These are phyloP conservation scores for Friedmanniomyces endolithicus DNA, from an alignment of 495 filamentous ascomycete genomes.

Conservation along the genomic window DNA sequence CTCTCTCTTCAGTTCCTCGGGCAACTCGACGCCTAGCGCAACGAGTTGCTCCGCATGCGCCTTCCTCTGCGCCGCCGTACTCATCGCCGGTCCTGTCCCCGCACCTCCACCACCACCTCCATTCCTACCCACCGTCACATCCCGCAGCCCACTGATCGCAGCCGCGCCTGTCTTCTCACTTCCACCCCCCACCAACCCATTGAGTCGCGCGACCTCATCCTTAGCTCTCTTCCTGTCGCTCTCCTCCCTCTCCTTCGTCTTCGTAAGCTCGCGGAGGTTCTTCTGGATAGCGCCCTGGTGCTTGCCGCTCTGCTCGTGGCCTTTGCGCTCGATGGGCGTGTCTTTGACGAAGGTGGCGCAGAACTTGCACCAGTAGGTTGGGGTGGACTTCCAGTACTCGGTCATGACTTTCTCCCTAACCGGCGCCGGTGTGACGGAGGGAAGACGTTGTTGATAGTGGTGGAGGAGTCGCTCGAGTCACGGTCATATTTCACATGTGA, in stretches of 20 bases:
- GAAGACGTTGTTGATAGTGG: too few species aligned
- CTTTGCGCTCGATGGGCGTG: slow-evolving; percentile 73
- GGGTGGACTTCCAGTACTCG: slow-evolving; percentile 98
- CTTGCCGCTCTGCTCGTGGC: slow-evolving; percentile 80
- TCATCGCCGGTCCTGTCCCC: background rate
- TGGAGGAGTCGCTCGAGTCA: too few species aligned
- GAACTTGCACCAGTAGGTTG: slow-evolving; percentile 96
- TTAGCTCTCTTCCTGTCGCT: slow-evolving; percentile 71
- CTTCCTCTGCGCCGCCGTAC: slow-evolving; percentile 58
- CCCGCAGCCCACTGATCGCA: slow-evolving; percentile 3
- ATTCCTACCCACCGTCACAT: slow-evolving; percentile 2
- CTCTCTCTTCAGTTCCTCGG: slow-evolving; percentile 61
- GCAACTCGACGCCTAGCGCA: slow-evolving; percentile 74
- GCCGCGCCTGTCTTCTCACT: slow-evolving; percentile 11
- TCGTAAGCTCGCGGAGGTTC: slow-evolving; percentile 76
- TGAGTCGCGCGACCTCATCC: slow-evolving; percentile 73
- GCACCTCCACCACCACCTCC: background rate
- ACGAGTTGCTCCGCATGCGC: slow-evolving; percentile 75
- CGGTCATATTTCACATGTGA: too few species aligned
- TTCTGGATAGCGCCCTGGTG: slow-evolving; percentile 86
- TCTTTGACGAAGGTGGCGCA: slow-evolving; percentile 86
- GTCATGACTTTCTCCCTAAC: slow-evolving; percentile 46
- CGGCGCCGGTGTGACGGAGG: too few species aligned
- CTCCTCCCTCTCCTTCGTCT: slow-evolving; percentile 61
- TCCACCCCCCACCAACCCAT: slow-evolving; percentile 50